phyloP scores from a whole-genome alignment of 192 early-diverging fungal species.

The Paraglomus brasilianum region DNA sequence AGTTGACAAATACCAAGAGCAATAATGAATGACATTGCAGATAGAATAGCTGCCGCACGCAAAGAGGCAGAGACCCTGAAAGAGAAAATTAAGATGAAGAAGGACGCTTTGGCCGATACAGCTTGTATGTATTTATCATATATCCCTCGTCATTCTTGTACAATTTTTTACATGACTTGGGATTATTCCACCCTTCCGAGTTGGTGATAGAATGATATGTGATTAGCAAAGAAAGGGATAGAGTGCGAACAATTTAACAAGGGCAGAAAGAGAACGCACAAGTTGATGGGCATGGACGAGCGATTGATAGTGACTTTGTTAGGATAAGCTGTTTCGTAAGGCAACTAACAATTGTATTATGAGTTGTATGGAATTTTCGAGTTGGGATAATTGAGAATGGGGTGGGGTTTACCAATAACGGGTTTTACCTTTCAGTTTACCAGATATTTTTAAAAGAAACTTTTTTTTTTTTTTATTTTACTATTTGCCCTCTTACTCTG shows the following conservation, averaged over 20 bases:
- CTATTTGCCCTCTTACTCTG: neutral
- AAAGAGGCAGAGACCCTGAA: conserved; percentile 95
- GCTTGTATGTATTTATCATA: conserved; percentile 67
- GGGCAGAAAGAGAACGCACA: neutral
- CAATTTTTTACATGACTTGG: neutral
- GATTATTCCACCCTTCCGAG: neutral
- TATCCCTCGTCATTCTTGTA: neutral
- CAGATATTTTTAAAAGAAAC: neutral
- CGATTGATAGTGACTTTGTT: too few relatives aligned
- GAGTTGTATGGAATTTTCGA: too few relatives aligned
- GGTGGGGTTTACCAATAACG: too few relatives aligned
- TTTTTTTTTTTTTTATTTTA: conserved; percentile 16
- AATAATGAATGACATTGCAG: conserved; percentile 80
- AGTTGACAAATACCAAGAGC: neutral
- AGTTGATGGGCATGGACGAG: neutral
- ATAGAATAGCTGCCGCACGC: conserved; percentile 84
- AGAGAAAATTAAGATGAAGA: conserved; percentile 93
- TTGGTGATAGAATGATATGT: neutral
- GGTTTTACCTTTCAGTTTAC: too few relatives aligned
- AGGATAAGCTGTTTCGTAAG: too few relatives aligned
- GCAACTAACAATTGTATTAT: too few relatives aligned
- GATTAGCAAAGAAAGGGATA: neutral
- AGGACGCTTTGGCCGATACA: conserved; percentile 92
- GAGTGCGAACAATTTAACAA: neutral
- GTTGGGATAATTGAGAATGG: too few relatives aligned